Conservation (phyloP, 2,329 filamentous ascomycete species). For the Aphanoascus verrucosus region DNA sequence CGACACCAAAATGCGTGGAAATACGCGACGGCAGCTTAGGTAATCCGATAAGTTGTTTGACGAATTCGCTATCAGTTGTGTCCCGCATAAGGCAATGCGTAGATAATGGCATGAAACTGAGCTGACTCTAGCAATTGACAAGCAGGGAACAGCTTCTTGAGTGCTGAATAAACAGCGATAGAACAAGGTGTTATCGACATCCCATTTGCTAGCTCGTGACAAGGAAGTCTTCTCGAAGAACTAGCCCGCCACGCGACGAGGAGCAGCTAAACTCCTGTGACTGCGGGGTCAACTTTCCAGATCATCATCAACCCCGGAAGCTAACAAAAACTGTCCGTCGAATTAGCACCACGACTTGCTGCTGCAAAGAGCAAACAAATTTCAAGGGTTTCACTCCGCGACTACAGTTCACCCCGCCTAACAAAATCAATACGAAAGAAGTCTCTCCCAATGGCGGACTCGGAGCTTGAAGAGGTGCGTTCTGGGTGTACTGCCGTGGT, state of each 20-base stretch:
- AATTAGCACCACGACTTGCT: too few species aligned
- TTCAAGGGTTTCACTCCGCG: too few species aligned
- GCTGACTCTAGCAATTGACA: too few species aligned
- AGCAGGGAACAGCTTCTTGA: not conserved
- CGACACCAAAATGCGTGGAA: not conserved
- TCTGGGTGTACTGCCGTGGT: not conserved
- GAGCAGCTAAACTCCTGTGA: not conserved
- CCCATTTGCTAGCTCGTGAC: not conserved
- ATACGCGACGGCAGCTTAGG: not conserved
- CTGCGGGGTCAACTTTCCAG: not conserved
- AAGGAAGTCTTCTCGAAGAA: conserved; percentile 3
- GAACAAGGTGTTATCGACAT: not conserved
- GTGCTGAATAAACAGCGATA: not conserved
- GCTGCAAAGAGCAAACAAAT: too few species aligned
- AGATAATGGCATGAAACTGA: not conserved
- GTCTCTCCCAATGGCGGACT: conserved; percentile 50
- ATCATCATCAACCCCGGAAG: not conserved
- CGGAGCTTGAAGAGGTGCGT: conserved; percentile 53
- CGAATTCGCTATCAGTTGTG: too few species aligned
- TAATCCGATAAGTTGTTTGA: not conserved
- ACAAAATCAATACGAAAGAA: too few species aligned
- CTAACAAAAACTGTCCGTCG: conserved; percentile 1
- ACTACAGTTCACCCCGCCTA: too few species aligned
- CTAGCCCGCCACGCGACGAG: not conserved
- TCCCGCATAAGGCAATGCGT: too few species aligned